phyloP scores from a whole-genome alignment of 352 stramenopile genomes.

The Pythium periplocum region DNA sequence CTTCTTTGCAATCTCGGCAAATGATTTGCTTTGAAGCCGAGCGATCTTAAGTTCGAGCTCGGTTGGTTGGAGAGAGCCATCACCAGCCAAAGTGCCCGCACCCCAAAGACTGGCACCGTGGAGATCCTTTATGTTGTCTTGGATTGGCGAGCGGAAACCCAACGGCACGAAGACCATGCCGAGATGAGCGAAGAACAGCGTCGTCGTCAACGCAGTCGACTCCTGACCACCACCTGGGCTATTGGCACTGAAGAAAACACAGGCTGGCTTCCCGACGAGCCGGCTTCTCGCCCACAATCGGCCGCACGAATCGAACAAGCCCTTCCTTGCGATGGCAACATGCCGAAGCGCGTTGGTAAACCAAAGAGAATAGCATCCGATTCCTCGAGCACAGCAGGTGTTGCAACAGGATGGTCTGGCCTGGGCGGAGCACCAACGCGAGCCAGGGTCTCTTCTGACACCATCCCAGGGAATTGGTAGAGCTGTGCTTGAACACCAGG shows the following conservation, averaged over 20 bases:
- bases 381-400: slow-evolving; percentile 35
- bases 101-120: slow-evolving; percentile 47
- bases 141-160: slow-evolving; percentile 25
- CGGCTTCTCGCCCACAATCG: slow-evolving; percentile 46
- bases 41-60: slow-evolving; percentile 53
- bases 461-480: slow-evolving; percentile 56
- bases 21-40: slow-evolving; percentile 49
- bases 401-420: slow-evolving; percentile 34
- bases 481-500: slow-evolving; percentile 35
- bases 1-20: slow-evolving; percentile 35
- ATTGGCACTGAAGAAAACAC: slow-evolving; percentile 57
- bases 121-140: slow-evolving; percentile 29
- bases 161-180: slow-evolving; percentile 75
- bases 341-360: slow-evolving; percentile 61
- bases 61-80: slow-evolving; percentile 51
- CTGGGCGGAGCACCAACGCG: slow-evolving; percentile 61
- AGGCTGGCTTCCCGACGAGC: slow-evolving; percentile 55
- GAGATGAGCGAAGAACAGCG: slow-evolving; percentile 66
- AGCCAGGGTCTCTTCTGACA: slow-evolving; percentile 44
- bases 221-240: slow-evolving; percentile 65
- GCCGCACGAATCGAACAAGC: slow-evolving; percentile 63
- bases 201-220: slow-evolving; percentile 44
- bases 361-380: slow-evolving; percentile 75
- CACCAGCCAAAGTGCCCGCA: slow-evolving; percentile 50
- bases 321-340: slow-evolving; percentile 63